Evolutionary conservation across 805 yeast species (phyloP).

Genomic region (Torulaspora indica): DNA sequence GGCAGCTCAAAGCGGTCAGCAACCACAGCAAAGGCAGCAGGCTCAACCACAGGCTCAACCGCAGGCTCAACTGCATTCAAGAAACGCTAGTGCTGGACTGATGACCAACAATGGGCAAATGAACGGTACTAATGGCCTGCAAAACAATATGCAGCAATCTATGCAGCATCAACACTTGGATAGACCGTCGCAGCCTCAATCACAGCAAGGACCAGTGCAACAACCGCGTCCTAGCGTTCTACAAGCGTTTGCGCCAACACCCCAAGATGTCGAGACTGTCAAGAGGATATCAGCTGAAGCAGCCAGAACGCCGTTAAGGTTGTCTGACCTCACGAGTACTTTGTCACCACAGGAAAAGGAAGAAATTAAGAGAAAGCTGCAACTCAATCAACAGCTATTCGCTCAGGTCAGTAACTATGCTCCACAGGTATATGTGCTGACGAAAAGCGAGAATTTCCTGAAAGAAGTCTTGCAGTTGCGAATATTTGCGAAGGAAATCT

Average conservation of each 20-base stretch:
- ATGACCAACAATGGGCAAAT: conserved; percentile 7
- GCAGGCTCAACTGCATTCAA: conserved; percentile 14
- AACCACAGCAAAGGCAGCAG: conserved; percentile 9
- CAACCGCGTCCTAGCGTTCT: conserved; percentile 24
- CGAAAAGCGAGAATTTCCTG: conserved; percentile 71
- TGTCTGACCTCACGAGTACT: conserved; percentile 60
- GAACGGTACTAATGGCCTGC: conserved; percentile 12
- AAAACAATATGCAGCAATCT: conserved; percentile 14
- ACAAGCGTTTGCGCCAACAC: conserved; percentile 42
- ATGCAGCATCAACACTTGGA: conserved; percentile 10
- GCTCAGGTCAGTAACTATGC: conserved; percentile 69
- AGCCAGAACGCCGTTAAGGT: conserved; percentile 56
- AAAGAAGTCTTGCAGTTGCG: conserved; percentile 73
- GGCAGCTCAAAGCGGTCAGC: conserved; percentile 19
- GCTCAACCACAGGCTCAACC: conserved; percentile 14
- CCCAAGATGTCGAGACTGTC: conserved; percentile 58
- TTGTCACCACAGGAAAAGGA: conserved; percentile 62
- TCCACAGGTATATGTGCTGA: conserved; percentile 70
- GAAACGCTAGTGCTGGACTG: conserved; percentile 7
- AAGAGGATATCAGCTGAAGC: conserved; percentile 66
- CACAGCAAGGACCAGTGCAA: conserved; percentile 13
- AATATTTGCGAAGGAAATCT: conserved; percentile 69
- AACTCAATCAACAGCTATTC: conserved; percentile 47
- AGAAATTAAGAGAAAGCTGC: conserved; percentile 50
- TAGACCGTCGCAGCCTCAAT: conserved; percentile 21